Evolutionary conservation across 164 flowering plant genomes (phyloP).

Genomic region (Tinospora cordifolia): DNA sequence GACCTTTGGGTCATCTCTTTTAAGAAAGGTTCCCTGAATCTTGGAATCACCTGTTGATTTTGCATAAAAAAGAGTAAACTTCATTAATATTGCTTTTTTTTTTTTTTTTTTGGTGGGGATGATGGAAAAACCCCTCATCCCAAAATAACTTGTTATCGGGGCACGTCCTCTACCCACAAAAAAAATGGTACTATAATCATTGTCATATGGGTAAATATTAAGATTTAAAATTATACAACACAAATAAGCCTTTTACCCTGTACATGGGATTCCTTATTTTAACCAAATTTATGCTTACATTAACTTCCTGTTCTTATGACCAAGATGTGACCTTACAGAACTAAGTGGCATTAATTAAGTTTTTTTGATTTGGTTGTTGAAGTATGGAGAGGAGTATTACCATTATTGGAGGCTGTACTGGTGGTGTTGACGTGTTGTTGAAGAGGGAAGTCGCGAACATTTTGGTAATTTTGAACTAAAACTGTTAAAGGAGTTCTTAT

Average conservation of each 20-base stretch:
- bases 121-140: background rate
- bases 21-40: slow-evolving; percentile 61
- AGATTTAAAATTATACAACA: background rate
- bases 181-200: background rate
- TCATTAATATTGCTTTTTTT: background rate
- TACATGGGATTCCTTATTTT: no score
- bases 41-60: slow-evolving; percentile 35
- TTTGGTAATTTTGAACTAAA: slow-evolving; percentile 41
- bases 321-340: background rate
- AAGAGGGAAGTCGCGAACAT: slow-evolving; percentile 20
- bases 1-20: slow-evolving; percentile 81
- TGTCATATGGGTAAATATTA: background rate
- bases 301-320: slow-evolving; percentile 6
- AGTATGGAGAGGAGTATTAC: slow-evolving; percentile 27
- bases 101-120: background rate
- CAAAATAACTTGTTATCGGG: background rate
- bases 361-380: background rate
- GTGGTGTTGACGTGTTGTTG: slow-evolving; percentile 22
- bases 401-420: slow-evolving; percentile 31
- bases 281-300: background rate
- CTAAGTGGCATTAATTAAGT: background rate
- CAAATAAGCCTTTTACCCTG: no score
- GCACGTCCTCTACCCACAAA: background rate
- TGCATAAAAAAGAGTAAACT: background rate
- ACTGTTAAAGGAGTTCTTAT: slow-evolving; percentile 60